phyloP scores from a whole-genome alignment of 1,284 basidiomycete species.

The Marasmius sp. region DNA sequence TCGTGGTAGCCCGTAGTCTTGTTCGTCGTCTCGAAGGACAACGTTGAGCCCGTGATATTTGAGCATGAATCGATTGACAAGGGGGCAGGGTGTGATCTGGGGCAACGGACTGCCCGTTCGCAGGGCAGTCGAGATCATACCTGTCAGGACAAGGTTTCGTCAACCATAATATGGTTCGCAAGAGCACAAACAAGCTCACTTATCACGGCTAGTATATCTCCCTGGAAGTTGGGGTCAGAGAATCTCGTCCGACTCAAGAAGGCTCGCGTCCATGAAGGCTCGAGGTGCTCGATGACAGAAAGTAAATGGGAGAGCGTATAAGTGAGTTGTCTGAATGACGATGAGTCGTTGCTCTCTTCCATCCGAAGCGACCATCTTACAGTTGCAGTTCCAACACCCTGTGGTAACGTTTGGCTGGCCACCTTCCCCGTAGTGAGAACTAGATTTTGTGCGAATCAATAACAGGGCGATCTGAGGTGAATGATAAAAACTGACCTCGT shows the following conservation, averaged over 20 bases:
- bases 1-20: constrained; percentile 67
- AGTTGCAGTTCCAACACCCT: constrained; percentile 64
- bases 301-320: constrained; percentile 64
- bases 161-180: background rate
- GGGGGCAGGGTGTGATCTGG: constrained; percentile 83
- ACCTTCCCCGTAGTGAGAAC: constrained; percentile 69
- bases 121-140: constrained; percentile 69
- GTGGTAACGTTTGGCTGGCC: constrained; percentile 69
- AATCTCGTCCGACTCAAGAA: constrained; percentile 76
- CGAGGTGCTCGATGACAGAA: constrained; percentile 63
- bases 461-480: background rate
- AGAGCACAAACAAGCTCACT: constrained; percentile 42
- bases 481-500: constrained; percentile 50
- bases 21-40: constrained; percentile 63
- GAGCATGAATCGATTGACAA: constrained; percentile 75
- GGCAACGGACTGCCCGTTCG: constrained; percentile 78
- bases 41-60: constrained; percentile 62
- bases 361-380: constrained; percentile 33
- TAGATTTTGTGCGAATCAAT: constrained; percentile 22
- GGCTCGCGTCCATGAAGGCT: constrained; percentile 73
- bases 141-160: constrained; percentile 30
- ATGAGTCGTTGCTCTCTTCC: background rate
- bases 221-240: constrained; percentile 79
- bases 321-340: constrained; percentile 49
- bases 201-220: constrained; percentile 80